Conservation (phyloP, 176 grass and related monocot species). For the Pontederia crassipes region DNA sequence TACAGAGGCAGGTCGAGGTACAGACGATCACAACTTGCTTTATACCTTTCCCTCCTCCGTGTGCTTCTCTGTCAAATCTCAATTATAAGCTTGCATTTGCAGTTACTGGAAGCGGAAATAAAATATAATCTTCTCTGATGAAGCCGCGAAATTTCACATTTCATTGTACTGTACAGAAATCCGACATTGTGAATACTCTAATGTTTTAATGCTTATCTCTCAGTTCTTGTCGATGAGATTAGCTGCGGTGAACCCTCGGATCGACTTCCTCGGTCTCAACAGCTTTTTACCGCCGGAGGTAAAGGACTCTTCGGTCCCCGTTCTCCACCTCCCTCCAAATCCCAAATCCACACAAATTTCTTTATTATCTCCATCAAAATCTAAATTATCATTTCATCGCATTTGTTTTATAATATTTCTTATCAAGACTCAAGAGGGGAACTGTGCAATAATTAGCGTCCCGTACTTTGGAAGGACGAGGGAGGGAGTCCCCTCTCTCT, state of each 20-base stretch:
- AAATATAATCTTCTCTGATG: background rate
- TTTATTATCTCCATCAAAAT: too few relatives aligned
- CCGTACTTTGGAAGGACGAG: too few relatives aligned
- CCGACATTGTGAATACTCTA: too few relatives aligned
- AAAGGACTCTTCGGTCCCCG: background rate
- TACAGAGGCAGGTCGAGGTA: slow-evolving; percentile 90
- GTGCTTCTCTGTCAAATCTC: background rate
- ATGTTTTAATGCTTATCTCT: slow-evolving; percentile 18
- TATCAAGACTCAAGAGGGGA: too few relatives aligned
- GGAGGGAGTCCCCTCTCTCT: too few relatives aligned
- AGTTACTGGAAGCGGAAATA: too few relatives aligned
- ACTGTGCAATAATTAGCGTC: too few relatives aligned
- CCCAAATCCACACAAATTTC: too few relatives aligned
- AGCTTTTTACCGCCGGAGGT: slow-evolving; percentile 52
- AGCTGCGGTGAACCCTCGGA: slow-evolving; percentile 68
- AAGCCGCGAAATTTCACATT: background rate
- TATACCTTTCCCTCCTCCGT: background rate
- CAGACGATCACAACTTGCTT: background rate
- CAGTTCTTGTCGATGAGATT: slow-evolving; percentile 90
- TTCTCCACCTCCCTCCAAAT: background rate
- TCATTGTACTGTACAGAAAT: too few relatives aligned
- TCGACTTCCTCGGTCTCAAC: slow-evolving; percentile 63
- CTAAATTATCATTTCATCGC: too few relatives aligned
- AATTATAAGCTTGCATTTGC: background rate
- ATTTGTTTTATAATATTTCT: too few relatives aligned